phyloP scores from a whole-genome alignment of 306 rosid species.

The Biancaea sappan region DNA sequence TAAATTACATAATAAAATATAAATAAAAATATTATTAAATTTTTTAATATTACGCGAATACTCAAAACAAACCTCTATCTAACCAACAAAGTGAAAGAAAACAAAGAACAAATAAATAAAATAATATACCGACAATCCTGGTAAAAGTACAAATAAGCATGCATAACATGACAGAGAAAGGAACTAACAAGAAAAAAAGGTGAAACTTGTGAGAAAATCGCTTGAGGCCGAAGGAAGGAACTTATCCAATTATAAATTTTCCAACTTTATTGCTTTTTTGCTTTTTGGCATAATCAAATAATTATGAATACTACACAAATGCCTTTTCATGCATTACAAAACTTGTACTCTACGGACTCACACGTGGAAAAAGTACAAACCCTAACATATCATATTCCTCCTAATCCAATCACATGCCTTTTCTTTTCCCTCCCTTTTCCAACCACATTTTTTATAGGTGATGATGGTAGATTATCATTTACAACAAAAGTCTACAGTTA shows the following conservation, averaged over 20 bases:
- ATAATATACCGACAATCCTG: not conserved
- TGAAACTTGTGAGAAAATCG: slow-evolving; percentile 36
- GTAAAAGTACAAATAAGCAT: not conserved
- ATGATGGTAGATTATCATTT: not conserved
- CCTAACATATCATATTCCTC: not conserved
- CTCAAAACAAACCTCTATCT: no score
- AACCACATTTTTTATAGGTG: not conserved
- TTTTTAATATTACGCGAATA: no score
- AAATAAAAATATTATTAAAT: no score
- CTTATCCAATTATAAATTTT: slow-evolving; percentile 16
- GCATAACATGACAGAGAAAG: not conserved
- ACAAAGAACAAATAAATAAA: not conserved
- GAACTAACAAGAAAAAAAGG: not conserved
- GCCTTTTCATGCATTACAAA: slow-evolving; percentile 1
- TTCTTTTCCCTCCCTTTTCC: not conserved
- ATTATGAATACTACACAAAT: not conserved
- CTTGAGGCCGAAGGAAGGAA: slow-evolving; percentile 53
- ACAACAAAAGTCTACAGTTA: not conserved
- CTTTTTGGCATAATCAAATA: not conserved
- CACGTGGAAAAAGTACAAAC: slow-evolving; percentile 28
- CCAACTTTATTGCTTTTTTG: not conserved
- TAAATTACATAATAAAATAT: no score
- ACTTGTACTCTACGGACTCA: slow-evolving; percentile 33
- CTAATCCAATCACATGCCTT: slow-evolving; percentile 1
- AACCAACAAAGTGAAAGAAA: not conserved